Percentiles rank a stretch among this genome's conserved stretches.
Conservation (phyloP, 805 yeast genomes). For the Kuraishia cidri region DNA sequence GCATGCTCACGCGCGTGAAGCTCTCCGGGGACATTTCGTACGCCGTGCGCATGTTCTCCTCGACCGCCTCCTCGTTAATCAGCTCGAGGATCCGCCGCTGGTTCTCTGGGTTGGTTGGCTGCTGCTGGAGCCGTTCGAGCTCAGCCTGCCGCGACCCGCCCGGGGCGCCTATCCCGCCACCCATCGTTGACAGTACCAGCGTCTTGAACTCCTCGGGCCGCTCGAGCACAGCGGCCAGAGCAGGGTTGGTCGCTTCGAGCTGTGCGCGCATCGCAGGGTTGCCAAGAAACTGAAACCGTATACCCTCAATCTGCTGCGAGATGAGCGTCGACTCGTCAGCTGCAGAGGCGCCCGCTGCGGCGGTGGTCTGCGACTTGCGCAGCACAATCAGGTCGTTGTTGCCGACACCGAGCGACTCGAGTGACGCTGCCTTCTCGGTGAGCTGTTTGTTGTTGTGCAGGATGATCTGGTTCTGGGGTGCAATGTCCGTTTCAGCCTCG, state of each 20-base stretch:
- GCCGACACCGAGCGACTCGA: conserved; percentile 38
- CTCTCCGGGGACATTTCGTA: conserved; percentile 86
- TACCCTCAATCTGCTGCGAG: conserved; percentile 30
- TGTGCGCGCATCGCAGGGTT: conserved; percentile 25
- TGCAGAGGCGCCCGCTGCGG: conserved; percentile 6
- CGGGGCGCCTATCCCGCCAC: conserved; percentile 1
- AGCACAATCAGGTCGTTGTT: conserved; percentile 53
- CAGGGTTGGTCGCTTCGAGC: conserved; percentile 32
- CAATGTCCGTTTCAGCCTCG: conserved; percentile 57
- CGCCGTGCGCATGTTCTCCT: conserved; percentile 74
- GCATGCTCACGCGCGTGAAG: conserved; percentile 77
- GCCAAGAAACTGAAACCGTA: conserved; percentile 37
- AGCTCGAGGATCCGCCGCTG: conserved; percentile 59
- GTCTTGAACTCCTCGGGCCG: conserved; percentile 40
- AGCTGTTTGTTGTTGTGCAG: conserved; percentile 35
- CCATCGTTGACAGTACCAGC: conserved; percentile 21
- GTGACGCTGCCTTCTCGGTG: conserved; percentile 19
- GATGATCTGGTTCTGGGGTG: conserved; percentile 36
- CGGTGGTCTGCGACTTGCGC: conserved; percentile 10
- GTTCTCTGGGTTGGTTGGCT: conserved; percentile 66
- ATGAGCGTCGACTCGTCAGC: conserved; percentile 6
- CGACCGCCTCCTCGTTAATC: conserved; percentile 63
- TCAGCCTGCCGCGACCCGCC: conserved; percentile 22
- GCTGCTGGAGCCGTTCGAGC: conserved; percentile 40
- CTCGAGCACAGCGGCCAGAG: conserved; percentile 31